phyloP scores from a whole-genome alignment of 345 rosid genomes.

The Ceriops decandra region DNA sequence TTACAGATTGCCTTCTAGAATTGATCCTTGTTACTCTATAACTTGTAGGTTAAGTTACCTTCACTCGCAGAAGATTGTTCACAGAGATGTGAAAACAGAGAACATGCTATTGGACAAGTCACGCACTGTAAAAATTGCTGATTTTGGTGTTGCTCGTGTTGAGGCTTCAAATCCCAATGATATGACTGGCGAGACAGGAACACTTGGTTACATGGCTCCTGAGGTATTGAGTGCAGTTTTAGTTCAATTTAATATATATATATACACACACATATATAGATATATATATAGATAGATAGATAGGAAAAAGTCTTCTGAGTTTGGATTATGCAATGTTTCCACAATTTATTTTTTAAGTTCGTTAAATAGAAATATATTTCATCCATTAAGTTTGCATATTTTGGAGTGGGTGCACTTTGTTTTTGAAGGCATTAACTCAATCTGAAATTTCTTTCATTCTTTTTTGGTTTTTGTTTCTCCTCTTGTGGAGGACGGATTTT shows the following conservation, averaged over 20 bases:
- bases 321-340: background rate
- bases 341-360: background rate
- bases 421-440: background rate
- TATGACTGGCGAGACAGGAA: constrained; percentile 99
- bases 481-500: constrained; percentile 2
- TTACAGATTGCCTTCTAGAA: background rate
- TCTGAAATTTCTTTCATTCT: background rate
- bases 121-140: constrained; percentile 84
- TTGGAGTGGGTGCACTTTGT: background rate
- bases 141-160: constrained; percentile 97
- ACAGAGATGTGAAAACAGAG: constrained; percentile 98
- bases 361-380: background rate
- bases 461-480: background rate
- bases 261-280: no score
- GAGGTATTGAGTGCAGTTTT: constrained; percentile 51
- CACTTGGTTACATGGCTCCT: constrained; percentile 99
- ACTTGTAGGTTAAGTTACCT: constrained; percentile 84
- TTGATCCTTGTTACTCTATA: constrained; percentile 1
- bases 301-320: no score
- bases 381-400: background rate
- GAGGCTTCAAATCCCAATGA: constrained; percentile 99
- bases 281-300: no score
- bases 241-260: no score
- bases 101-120: constrained; percentile 92
- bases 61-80: constrained; percentile 93